Percentiles rank a stretch among this genome's conserved stretches.
Conservation (phyloP, 768 basidiomycete genomes). For the Candolleomyces eurysporus region DNA sequence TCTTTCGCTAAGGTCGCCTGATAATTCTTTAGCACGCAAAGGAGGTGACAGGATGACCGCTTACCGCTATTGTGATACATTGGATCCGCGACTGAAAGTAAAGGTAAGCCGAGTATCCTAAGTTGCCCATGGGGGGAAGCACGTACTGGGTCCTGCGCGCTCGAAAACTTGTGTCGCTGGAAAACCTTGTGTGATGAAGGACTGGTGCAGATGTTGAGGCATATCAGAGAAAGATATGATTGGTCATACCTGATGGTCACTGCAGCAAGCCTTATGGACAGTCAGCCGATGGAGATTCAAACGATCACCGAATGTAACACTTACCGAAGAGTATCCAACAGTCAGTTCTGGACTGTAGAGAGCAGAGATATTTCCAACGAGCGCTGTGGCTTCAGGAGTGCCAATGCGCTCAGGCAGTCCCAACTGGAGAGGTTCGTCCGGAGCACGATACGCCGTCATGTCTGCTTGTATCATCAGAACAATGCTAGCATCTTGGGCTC, state of each 20-base stretch:
- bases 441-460: conserved; percentile 84
- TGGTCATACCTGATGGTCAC: conserved; percentile 73
- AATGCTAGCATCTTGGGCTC: conserved; percentile 58
- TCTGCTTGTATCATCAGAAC: conserved; percentile 89
- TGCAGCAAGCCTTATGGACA: conserved; percentile 70
- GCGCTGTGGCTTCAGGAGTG: conserved; percentile 69
- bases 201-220: conserved; percentile 36
- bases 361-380: conserved; percentile 71
- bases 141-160: conserved; percentile 69
- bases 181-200: conserved; percentile 81
- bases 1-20: conserved; percentile 77
- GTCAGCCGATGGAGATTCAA: neutral
- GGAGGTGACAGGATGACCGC: conserved; percentile 14
- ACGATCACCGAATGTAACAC: conserved; percentile 18
- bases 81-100: conserved; percentile 67
- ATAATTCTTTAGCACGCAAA: neutral
- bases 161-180: conserved; percentile 88
- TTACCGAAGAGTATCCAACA: conserved; percentile 63
- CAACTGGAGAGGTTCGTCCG: conserved; percentile 78
- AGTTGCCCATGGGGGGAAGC: neutral
- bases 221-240: neutral
- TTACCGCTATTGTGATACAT: conserved; percentile 85
- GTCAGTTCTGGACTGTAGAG: conserved; percentile 80
- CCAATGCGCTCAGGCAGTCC: conserved; percentile 85
- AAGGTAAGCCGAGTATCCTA: neutral